Conservation (phyloP, 495 filamentous ascomycete genomes). For the Aspergillus leporis region DNA sequence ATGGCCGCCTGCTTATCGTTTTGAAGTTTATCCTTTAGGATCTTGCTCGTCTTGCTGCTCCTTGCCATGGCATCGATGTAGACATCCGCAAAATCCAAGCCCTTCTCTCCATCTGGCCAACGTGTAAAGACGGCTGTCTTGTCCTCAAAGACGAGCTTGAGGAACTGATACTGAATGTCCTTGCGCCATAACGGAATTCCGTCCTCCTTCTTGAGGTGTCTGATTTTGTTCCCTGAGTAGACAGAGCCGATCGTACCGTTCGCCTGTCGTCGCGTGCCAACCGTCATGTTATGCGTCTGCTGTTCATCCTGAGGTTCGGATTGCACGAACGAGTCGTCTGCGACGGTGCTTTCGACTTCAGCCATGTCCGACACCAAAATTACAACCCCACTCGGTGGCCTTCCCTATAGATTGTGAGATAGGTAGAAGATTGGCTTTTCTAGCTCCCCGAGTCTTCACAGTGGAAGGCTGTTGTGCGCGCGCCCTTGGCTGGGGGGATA, state of each 20-base stretch:
- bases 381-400: not conserved
- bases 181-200: slow-evolving; percentile 94
- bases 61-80: slow-evolving; percentile 98
- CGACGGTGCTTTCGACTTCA: slow-evolving; percentile 40
- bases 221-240: slow-evolving; percentile 88
- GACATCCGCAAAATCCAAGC: slow-evolving; percentile 88
- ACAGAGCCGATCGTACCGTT: slow-evolving; percentile 67
- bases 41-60: slow-evolving; percentile 99
- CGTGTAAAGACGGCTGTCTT: slow-evolving; percentile 84
- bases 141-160: slow-evolving; percentile 88
- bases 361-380: slow-evolving; percentile 31
- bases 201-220: slow-evolving; percentile 96
- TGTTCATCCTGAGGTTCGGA: slow-evolving; percentile 45
- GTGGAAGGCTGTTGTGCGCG: slow-evolving; percentile 2
- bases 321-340: slow-evolving; percentile 49
- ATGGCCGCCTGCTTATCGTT: slow-evolving; percentile 88
- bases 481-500: slow-evolving; percentile 10
- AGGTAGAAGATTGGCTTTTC: not conserved
- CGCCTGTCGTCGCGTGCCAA: slow-evolving; percentile 63
- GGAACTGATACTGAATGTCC: slow-evolving; percentile 96
- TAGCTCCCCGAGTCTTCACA: not conserved
- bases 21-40: slow-evolving; percentile 93
- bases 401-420: not conserved
- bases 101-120: slow-evolving; percentile 64
- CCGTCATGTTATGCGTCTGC: slow-evolving; percentile 51